These are phyloP conservation scores for Backusella mclennaniae DNA, from an alignment of 192 early-diverging fungal genomes.

Conservation along the genomic window DNA sequence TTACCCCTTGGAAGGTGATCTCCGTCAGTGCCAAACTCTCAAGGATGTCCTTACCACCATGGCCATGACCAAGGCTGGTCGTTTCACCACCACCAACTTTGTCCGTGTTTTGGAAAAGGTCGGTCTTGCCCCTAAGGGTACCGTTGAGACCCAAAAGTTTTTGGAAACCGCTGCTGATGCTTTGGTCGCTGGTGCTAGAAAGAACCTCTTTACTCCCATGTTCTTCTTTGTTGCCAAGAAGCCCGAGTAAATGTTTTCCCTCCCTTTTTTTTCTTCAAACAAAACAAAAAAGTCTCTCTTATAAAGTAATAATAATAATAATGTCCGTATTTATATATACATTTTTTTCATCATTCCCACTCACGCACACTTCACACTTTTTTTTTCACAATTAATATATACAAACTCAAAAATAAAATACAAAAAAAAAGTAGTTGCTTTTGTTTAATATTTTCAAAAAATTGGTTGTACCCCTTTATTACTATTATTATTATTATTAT, in stretches of 20 bases:
- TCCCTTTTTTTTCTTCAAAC: background rate
- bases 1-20: slow-evolving; percentile 68
- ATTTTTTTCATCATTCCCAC: slow-evolving; percentile 6
- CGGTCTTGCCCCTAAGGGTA: slow-evolving; percentile 83
- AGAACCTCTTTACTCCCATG: slow-evolving; percentile 94
- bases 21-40: slow-evolving; percentile 44
- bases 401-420: slow-evolving; percentile 1
- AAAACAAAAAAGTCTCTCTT: background rate
- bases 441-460: background rate
- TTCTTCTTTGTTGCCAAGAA: slow-evolving; percentile 80
- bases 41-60: slow-evolving; percentile 50
- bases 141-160: slow-evolving; percentile 78
- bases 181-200: slow-evolving; percentile 76
- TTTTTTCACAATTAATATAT: background rate
- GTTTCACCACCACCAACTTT: slow-evolving; percentile 74
- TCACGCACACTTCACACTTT: background rate
- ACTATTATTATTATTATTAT: background rate
- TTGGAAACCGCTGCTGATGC: slow-evolving; percentile 80
- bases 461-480: background rate
- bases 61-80: slow-evolving; percentile 57
- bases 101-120: slow-evolving; percentile 77
- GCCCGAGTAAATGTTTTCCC: slow-evolving; percentile 35
- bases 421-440: background rate
- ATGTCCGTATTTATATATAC: background rate
- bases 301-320: slow-evolving; percentile 1